Evolutionary conservation across 106 monocot species (phyloP).

Genomic region (Acanthochlamys bracteata): DNA sequence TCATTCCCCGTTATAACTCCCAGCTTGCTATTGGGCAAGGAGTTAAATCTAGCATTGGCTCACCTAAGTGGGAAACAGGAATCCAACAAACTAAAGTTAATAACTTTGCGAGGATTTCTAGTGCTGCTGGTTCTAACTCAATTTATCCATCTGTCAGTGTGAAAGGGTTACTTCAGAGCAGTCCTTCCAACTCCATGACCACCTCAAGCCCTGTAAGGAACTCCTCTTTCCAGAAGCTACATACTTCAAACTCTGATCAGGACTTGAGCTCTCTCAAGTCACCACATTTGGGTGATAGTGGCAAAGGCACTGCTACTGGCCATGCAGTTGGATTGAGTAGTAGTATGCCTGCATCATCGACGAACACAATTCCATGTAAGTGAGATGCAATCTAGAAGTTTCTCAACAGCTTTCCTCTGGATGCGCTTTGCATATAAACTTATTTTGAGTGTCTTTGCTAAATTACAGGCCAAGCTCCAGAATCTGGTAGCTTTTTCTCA

Average conservation of each 20-base stretch:
- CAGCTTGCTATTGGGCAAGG: conserved; percentile 24
- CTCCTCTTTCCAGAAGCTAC: conserved; percentile 26
- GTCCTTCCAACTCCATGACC: conserved; percentile 14
- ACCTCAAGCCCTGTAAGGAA: conserved; percentile 37
- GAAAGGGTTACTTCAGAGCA: conserved; percentile 31
- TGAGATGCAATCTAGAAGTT: too few relatives aligned
- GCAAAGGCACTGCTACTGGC: conserved; percentile 16
- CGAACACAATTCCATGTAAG: conserved; percentile 18
- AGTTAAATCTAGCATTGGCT: conserved; percentile 21
- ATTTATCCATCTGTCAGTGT: conserved; percentile 25
- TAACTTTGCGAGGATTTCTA: conserved; percentile 19
- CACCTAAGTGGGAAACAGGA: conserved; percentile 38
- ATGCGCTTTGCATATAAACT: neutral
- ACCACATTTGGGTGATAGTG: conserved; percentile 29
- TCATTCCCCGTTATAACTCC: conserved; percentile 22
- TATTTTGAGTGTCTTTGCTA: conserved; percentile 8
- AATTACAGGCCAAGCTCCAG: conserved; percentile 27
- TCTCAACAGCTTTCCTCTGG: neutral
- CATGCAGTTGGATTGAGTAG: conserved; percentile 15
- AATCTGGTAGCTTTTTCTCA: conserved; percentile 12
- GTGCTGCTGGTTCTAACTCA: conserved; percentile 17
- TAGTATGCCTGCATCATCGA: conserved; percentile 16
- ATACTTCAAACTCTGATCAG: conserved; percentile 60
- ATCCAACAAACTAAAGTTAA: conserved; percentile 30
- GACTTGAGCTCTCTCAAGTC: conserved; percentile 39